Conservation (phyloP, 2,329 filamentous ascomycete genomes). For the Phialemonium atrogriseum region DNA sequence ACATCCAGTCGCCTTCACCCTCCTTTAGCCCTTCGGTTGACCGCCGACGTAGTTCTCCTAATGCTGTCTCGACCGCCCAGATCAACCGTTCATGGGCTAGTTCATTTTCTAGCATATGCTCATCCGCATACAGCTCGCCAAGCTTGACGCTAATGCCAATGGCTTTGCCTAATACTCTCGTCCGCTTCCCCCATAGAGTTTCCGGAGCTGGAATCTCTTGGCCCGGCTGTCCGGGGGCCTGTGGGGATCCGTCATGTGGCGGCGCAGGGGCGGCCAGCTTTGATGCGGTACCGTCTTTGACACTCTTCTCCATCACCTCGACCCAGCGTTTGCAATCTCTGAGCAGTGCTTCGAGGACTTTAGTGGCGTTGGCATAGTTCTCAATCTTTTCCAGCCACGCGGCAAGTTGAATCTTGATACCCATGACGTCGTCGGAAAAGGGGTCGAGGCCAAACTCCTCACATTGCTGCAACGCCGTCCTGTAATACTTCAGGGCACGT, state of each 20-base stretch:
- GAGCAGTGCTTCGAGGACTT: constrained; percentile 70
- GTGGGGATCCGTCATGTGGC: constrained; percentile 6
- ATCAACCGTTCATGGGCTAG: constrained; percentile 67
- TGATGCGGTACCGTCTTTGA: constrained; percentile 36
- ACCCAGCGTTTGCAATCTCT: constrained; percentile 60
- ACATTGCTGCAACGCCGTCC: constrained; percentile 66
- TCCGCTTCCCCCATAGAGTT: constrained; percentile 49
- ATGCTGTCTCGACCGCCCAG: constrained; percentile 71
- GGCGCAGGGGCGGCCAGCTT: constrained; percentile 11
- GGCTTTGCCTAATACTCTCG: constrained; percentile 62
- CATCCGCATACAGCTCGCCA: constrained; percentile 70
- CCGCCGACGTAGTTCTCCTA: constrained; percentile 66
- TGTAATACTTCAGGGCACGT: constrained; percentile 76
- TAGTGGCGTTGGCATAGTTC: constrained; percentile 60
- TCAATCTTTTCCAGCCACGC: constrained; percentile 71
- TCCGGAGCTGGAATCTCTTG: constrained; percentile 26
- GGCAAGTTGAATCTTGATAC: constrained; percentile 76
- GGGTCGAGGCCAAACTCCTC: constrained; percentile 71
- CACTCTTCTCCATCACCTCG: constrained; percentile 41
- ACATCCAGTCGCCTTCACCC: constrained; percentile 65
- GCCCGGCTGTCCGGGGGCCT: constrained; percentile 7
- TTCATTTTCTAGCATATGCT: constrained; percentile 65
- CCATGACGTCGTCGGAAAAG: constrained; percentile 84
- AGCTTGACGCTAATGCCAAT: constrained; percentile 76
- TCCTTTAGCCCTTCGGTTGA: constrained; percentile 59